phyloP scores from a whole-genome alignment of 805 yeast species.

The Yamadazyma insecticola region DNA sequence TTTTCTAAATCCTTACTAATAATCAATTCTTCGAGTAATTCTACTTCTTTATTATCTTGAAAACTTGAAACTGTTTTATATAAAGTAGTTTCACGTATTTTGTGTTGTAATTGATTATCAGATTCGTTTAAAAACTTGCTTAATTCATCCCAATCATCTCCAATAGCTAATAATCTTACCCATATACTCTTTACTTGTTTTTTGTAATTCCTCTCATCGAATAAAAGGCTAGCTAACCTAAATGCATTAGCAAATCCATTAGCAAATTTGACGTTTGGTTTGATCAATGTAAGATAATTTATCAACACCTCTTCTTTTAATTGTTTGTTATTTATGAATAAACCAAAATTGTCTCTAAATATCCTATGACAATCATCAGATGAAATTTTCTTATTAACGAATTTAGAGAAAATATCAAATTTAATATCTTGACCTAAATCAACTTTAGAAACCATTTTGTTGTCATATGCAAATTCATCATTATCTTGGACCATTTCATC shows the following conservation, averaged over 20 bases:
- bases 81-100: slow-evolving; percentile 38
- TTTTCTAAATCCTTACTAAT: slow-evolving; percentile 6
- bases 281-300: slow-evolving; percentile 46
- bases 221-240: slow-evolving; percentile 41
- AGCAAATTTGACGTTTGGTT: slow-evolving; percentile 18
- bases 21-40: slow-evolving; percentile 8
- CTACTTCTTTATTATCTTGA: slow-evolving; percentile 11
- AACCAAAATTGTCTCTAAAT: slow-evolving; percentile 17
- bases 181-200: slow-evolving; percentile 38
- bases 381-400: slow-evolving; percentile 14
- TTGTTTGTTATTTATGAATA: slow-evolving; percentile 33
- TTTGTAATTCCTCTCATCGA: slow-evolving; percentile 20
- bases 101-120: slow-evolving; percentile 37
- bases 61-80: slow-evolving; percentile 38
- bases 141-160: slow-evolving; percentile 49
- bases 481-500: background rate
- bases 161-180: slow-evolving; percentile 49
- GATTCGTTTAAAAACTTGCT: slow-evolving; percentile 30
- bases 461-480: background rate
- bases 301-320: slow-evolving; percentile 44
- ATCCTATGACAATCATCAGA: slow-evolving; percentile 8
- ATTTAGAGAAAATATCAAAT: slow-evolving; percentile 12
- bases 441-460: slow-evolving; percentile 1
- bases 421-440: slow-evolving; percentile 8
- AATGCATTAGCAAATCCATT: slow-evolving; percentile 41